These are phyloP conservation scores for Alternaria ventricosa DNA, from an alignment of 2,329 filamentous ascomycete genomes.

Conservation along the genomic window DNA sequence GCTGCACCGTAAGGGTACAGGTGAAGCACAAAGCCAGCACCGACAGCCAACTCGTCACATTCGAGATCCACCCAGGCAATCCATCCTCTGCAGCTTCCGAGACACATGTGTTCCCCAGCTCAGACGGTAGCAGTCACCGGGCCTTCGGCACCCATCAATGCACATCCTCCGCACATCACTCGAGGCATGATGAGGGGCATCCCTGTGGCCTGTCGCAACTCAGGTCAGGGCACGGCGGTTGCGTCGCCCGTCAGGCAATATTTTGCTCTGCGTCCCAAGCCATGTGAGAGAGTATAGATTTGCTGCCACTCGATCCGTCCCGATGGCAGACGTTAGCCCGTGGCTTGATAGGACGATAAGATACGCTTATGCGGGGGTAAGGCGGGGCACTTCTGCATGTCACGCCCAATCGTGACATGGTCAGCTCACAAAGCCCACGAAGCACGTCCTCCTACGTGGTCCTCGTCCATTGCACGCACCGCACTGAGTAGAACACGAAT, in stretches of 20 bases:
- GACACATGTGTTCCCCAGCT: slow-evolving; percentile 2
- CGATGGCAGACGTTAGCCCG: slow-evolving; percentile 34
- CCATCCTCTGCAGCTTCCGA: slow-evolving; percentile 4
- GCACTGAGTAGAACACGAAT: slow-evolving; percentile 1
- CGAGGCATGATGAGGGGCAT: slow-evolving; percentile 1
- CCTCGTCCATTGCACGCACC: slow-evolving; percentile 23
- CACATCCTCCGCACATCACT: slow-evolving; percentile 16
- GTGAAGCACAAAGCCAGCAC: background rate
- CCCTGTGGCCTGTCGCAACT: slow-evolving; percentile 10
- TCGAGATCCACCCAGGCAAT: background rate
- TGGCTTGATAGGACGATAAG: slow-evolving; percentile 35
- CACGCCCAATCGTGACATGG: slow-evolving; percentile 14
- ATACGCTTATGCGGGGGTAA: slow-evolving; percentile 37
- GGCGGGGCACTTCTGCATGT: slow-evolving; percentile 30
- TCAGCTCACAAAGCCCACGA: slow-evolving; percentile 6
- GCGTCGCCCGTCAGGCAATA: slow-evolving; percentile 37
- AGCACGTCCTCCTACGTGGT: slow-evolving; percentile 30
- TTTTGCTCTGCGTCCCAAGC: slow-evolving; percentile 9
- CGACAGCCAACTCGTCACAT: slow-evolving; percentile 2
- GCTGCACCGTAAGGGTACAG: background rate
- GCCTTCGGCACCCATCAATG: background rate
- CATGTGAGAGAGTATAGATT: slow-evolving; percentile 11
- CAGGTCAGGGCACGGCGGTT: slow-evolving; percentile 28
- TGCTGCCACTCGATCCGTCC: slow-evolving; percentile 40
- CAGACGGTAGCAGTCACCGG: slow-evolving; percentile 8